Evolutionary conservation across 768 basidiomycete species (phyloP).

Genomic region (Trametes gibbosa): DNA sequence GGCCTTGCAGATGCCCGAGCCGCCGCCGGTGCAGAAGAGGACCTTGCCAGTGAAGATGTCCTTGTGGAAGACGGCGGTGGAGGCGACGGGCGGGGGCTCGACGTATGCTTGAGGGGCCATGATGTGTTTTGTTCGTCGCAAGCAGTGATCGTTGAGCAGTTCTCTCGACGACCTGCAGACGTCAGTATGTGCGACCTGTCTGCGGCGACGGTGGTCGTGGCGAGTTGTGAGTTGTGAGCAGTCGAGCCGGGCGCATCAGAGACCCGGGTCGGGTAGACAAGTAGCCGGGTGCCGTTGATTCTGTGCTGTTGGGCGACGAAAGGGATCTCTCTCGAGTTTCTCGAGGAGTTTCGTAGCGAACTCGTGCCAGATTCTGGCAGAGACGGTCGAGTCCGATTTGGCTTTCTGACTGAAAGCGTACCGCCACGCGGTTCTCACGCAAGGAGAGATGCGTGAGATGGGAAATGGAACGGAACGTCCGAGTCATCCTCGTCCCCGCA

Average conservation of each 20-base stretch:
- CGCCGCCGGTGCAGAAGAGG: slow-evolving; percentile 87
- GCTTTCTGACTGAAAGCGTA: not conserved
- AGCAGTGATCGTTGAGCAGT: not conserved
- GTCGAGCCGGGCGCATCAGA: too few relatives aligned
- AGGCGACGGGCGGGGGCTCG: slow-evolving; percentile 45
- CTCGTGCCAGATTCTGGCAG: not conserved
- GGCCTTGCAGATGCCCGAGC: slow-evolving; percentile 87
- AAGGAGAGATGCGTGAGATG: not conserved
- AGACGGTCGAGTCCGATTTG: not conserved
- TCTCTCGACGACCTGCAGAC: too few relatives aligned
- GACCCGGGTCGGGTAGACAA: too few relatives aligned
- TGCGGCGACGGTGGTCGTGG: too few relatives aligned
- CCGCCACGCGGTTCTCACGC: not conserved
- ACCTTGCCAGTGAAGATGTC: slow-evolving; percentile 91
- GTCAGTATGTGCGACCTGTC: too few relatives aligned
- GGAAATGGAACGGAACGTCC: not conserved
- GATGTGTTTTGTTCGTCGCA: not conserved
- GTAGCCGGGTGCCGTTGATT: too few relatives aligned
- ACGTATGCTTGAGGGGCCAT: slow-evolving; percentile 28
- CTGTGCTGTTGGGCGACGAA: too few relatives aligned
- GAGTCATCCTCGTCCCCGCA: not conserved
- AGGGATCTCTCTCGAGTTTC: too few relatives aligned
- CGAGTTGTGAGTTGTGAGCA: too few relatives aligned
- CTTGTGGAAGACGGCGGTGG: slow-evolving; percentile 64
- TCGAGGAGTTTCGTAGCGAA: too few relatives aligned